phyloP scores from a whole-genome alignment of 495 filamentous ascomycete species.

The Penicillium bialowiezense region DNA sequence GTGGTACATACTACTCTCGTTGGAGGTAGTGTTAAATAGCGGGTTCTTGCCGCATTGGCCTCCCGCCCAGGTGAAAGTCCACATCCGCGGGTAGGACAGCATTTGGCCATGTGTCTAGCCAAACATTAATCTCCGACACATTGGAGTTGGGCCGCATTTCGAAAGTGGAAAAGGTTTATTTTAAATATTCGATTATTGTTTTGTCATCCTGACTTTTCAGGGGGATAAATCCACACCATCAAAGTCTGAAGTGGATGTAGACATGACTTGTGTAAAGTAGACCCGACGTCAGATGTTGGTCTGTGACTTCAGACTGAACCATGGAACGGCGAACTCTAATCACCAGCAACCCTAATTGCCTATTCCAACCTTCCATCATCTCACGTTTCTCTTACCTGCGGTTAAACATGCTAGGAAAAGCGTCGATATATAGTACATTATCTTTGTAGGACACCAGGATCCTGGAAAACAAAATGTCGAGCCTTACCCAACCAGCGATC shows the following conservation, averaged over 20 bases:
- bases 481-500: neutral
- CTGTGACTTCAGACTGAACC: constrained; percentile 4
- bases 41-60: constrained; percentile 8
- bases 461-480: neutral
- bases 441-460: no score
- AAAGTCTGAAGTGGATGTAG: neutral
- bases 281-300: constrained; percentile 4
- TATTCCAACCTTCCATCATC: neutral
- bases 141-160: constrained; percentile 7
- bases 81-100: constrained; percentile 4
- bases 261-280: neutral
- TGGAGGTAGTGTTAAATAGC: neutral
- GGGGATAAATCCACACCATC: no score
- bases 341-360: constrained; percentile 1
- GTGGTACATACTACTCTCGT: neutral
- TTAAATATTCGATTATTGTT: no score
- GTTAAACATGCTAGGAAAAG: neutral
- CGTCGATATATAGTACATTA: neutral
- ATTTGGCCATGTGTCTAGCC: constrained; percentile 12
- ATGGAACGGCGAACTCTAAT: constrained; percentile 10
- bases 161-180: neutral
- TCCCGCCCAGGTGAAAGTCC: neutral
- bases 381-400: neutral
- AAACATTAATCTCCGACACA: constrained; percentile 9
- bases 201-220: no score